Evolutionary conservation across 1,284 basidiomycete species (phyloP).

Genomic region (Rhizoctonia solani): DNA sequence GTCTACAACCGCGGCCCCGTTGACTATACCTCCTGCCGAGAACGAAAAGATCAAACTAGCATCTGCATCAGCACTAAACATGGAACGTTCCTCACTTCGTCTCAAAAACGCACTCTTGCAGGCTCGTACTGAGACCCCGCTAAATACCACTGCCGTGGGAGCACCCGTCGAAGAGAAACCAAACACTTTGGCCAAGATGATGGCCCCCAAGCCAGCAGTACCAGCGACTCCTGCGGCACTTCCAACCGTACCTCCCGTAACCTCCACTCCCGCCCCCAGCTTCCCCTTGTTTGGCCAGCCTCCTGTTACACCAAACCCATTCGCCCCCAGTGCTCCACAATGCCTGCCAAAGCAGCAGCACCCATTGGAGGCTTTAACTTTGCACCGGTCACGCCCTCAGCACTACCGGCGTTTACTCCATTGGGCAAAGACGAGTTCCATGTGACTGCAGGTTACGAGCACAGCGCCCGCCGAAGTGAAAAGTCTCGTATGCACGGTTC

Average conservation of each 20-base stretch:
- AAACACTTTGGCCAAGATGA: not conserved
- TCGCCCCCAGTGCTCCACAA: not conserved
- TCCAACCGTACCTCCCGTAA: not conserved
- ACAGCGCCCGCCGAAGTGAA: conserved; percentile 3
- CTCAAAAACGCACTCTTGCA: conserved; percentile 69
- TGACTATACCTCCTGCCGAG: conserved; percentile 6
- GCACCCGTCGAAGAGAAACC: conserved; percentile 12
- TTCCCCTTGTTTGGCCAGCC: not conserved
- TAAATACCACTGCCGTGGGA: conserved; percentile 53
- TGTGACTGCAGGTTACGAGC: conserved; percentile 17
- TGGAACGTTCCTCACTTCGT: conserved; percentile 69
- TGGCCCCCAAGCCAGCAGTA: not conserved
- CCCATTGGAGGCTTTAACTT: not conserved
- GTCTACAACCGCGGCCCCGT: conserved; percentile 2
- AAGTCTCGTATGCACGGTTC: conserved; percentile 26
- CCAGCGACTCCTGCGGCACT: not conserved
- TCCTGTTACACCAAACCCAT: not conserved
- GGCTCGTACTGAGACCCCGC: conserved; percentile 59
- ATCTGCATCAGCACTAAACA: conserved; percentile 76
- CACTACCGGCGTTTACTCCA: not conserved
- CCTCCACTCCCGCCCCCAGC: not conserved
- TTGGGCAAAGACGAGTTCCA: conserved; percentile 28
- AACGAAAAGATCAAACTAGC: conserved; percentile 46
- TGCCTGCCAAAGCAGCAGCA: not conserved
- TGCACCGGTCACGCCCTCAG: not conserved